These are phyloP conservation scores for Aspergillus fumigatus DNA, from an alignment of 2,329 filamentous ascomycete genomes.

Conservation along the genomic window DNA sequence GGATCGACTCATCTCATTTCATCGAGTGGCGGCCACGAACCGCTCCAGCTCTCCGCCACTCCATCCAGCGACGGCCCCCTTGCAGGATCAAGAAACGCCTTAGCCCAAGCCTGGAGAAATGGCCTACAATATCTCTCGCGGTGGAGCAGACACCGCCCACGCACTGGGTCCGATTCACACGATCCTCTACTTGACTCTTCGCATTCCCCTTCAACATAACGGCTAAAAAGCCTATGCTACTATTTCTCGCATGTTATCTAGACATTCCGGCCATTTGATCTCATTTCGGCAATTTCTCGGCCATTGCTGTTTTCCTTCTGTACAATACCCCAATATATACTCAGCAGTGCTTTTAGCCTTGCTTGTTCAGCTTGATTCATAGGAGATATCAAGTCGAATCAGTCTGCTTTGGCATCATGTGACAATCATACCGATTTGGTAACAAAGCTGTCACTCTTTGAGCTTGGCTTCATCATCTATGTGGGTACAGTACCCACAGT, in stretches of 20 bases:
- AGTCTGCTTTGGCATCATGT: background rate
- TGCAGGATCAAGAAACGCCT: conserved; percentile 24
- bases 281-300: background rate
- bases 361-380: background rate
- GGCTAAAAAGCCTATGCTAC: background rate
- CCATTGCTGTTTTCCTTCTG: background rate
- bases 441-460: background rate
- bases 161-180: background rate
- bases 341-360: background rate
- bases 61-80: conserved; percentile 13
- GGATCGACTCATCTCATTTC: conserved; percentile 2
- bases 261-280: background rate
- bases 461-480: background rate
- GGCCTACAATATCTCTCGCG: conserved; percentile 21
- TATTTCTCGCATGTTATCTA: background rate
- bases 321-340: background rate
- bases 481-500: background rate
- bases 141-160: conserved; percentile 14
- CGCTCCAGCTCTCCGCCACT: background rate
- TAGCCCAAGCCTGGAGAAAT: conserved; percentile 22
- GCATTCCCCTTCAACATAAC: background rate
- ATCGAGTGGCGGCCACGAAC: conserved; percentile 1
- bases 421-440: background rate
- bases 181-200: conserved; percentile 11
- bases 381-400: background rate